Conservation (phyloP, 192 early-diverging fungal genomes). For the Coemansia sp. region DNA sequence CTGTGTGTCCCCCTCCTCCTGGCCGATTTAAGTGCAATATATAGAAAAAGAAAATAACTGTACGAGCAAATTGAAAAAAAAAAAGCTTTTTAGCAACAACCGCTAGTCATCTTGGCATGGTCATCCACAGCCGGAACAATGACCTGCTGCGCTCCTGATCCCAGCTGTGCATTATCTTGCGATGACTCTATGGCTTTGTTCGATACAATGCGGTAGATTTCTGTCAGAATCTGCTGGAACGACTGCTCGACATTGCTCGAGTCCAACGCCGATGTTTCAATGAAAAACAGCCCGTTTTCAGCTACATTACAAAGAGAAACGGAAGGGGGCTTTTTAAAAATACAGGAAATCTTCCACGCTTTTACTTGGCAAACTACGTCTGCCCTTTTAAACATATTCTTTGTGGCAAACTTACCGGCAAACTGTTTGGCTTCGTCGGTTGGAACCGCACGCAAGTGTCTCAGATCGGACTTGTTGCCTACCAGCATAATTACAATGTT, state of each 20-base stretch:
- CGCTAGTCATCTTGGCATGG: constrained; percentile 57
- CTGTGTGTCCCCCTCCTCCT: too few relatives aligned
- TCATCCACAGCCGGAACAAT: constrained; percentile 63
- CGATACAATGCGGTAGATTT: constrained; percentile 92
- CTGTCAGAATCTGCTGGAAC: constrained; percentile 93
- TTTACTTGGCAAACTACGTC: neutral
- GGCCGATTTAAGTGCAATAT: neutral
- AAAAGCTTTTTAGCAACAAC: constrained; percentile 61
- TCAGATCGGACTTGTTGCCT: constrained; percentile 98
- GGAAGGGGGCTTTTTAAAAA: neutral
- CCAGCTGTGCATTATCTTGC: constrained; percentile 66
- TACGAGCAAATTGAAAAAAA: neutral
- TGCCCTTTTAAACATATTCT: neutral
- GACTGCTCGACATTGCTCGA: constrained; percentile 93
- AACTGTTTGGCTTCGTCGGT: constrained; percentile 98
- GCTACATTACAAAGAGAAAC: constrained; percentile 44
- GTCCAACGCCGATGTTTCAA: constrained; percentile 98
- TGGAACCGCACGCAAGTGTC: constrained; percentile 91
- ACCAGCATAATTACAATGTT: constrained; percentile 99
- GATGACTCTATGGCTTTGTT: constrained; percentile 90
- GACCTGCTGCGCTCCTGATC: constrained; percentile 64
- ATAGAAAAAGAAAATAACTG: constrained; percentile 3
- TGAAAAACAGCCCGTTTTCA: constrained; percentile 93
- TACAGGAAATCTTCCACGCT: neutral
- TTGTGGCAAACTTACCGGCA: constrained; percentile 57